phyloP scores from a whole-genome alignment of 2,329 filamentous ascomycete genomes.

The Pestalotiopsis sp. region DNA sequence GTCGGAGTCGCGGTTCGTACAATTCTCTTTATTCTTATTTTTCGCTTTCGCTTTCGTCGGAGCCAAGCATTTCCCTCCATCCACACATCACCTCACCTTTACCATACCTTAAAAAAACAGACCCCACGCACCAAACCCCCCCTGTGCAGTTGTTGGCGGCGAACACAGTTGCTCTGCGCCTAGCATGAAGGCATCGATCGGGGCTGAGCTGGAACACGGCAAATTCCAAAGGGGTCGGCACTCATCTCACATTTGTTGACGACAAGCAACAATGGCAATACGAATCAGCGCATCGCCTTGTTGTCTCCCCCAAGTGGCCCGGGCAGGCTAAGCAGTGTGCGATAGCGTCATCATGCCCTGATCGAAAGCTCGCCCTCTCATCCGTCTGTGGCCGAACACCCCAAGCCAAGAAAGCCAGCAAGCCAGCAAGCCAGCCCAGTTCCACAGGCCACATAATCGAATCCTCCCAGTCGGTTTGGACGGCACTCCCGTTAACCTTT shows the following conservation, averaged over 20 bases:
- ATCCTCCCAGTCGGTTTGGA: neutral
- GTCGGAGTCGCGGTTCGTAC: slow-evolving; percentile 56
- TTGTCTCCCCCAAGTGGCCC: neutral
- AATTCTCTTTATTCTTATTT: slow-evolving; percentile 4
- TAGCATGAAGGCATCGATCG: neutral
- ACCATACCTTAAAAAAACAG: neutral
- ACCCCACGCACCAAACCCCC: neutral
- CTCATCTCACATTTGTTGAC: neutral
- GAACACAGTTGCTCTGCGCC: neutral
- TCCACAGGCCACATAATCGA: slow-evolving; percentile 11
- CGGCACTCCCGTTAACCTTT: slow-evolving; percentile 2
- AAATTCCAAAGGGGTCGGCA: neutral
- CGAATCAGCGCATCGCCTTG: neutral
- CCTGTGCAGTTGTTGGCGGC: neutral
- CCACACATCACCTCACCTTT: neutral
- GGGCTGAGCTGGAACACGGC: neutral
- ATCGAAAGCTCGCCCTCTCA: neutral
- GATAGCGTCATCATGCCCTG: neutral
- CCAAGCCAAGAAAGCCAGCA: neutral
- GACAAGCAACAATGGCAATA: neutral
- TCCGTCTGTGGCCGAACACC: neutral
- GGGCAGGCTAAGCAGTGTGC: neutral
- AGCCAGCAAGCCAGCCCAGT: neutral
- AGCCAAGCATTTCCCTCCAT: neutral
- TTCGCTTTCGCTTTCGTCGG: neutral